Conservation (phyloP, 768 basidiomycete genomes). For the Cyclocybe cylindracea region DNA sequence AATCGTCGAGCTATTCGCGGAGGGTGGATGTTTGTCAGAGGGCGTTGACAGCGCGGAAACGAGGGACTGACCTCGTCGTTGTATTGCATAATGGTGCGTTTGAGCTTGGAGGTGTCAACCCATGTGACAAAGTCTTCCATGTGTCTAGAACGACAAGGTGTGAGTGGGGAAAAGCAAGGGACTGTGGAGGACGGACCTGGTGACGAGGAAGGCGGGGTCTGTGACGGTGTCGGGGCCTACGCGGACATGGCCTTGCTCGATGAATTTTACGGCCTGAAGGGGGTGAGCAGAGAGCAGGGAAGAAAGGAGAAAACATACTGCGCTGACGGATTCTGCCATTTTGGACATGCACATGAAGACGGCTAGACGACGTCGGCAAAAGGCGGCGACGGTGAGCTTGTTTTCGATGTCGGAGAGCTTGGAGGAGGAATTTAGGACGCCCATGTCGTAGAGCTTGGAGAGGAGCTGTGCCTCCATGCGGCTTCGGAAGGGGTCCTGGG, state of each 20-base stretch:
- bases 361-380: slow-evolving; percentile 88
- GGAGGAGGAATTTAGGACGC: slow-evolving; percentile 81
- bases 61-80: slow-evolving; percentile 79
- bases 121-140: slow-evolving; percentile 99
- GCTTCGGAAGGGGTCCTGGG: slow-evolving; percentile 84
- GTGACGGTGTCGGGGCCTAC: slow-evolving; percentile 96
- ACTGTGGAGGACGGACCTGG: slow-evolving; percentile 49
- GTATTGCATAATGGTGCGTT: slow-evolving; percentile 93
- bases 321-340: slow-evolving; percentile 95
- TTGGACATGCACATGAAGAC: slow-evolving; percentile 91
- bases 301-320: slow-evolving; percentile 54
- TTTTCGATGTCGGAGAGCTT: slow-evolving; percentile 96
- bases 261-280: slow-evolving; percentile 89
- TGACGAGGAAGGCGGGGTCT: slow-evolving; percentile 95
- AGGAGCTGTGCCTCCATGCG: slow-evolving; percentile 87
- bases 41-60: background rate
- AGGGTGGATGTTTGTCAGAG: slow-evolving; percentile 15
- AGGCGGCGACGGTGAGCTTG: slow-evolving; percentile 93
- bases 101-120: slow-evolving; percentile 97
- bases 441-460: slow-evolving; percentile 96
- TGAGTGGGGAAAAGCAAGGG: slow-evolving; percentile 4
- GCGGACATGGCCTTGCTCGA: slow-evolving; percentile 97
- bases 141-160: slow-evolving; percentile 49
- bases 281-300: slow-evolving; percentile 1
- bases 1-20: slow-evolving; percentile 80